Conservation (phyloP, 139 green algal species). For the Micromonas pusilla region DNA sequence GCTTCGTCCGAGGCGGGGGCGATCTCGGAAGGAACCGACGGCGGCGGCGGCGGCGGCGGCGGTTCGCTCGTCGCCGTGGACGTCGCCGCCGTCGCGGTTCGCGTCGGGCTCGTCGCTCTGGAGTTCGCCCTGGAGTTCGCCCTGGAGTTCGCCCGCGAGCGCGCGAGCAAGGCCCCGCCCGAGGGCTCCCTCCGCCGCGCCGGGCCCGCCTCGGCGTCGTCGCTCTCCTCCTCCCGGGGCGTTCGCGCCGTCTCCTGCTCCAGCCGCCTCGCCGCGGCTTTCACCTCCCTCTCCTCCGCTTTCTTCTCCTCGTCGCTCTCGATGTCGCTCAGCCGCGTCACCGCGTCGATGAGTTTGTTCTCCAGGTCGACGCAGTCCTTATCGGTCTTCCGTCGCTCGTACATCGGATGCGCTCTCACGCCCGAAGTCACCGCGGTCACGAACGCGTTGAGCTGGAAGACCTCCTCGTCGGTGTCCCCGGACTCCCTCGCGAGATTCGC, state of each 20-base stretch:
- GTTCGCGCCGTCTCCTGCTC: too few species aligned
- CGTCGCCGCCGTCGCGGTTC: background rate
- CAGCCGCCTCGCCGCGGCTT: too few species aligned
- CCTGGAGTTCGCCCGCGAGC: too few species aligned
- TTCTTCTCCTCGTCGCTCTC: background rate
- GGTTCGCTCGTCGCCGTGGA: too few species aligned
- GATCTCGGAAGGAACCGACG: background rate
- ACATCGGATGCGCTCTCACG: background rate
- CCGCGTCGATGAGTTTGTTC: background rate
- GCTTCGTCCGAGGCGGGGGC: background rate
- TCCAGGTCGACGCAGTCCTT: background rate
- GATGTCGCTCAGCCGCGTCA: background rate
- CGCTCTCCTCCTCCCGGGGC: too few species aligned
- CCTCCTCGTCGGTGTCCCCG: background rate
- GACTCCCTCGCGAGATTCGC: background rate
- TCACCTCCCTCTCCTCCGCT: too few species aligned
- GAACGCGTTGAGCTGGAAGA: background rate
- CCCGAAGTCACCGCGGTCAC: background rate
- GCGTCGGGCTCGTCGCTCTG: background rate
- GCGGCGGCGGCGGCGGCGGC: too few species aligned
- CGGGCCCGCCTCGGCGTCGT: too few species aligned
- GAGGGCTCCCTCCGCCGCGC: too few species aligned
- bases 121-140: background rate
- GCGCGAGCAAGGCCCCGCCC: too few species aligned
- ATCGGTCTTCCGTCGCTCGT: background rate